Base-by-base conservation (phyloP, 768 basidiomycete species). In the Amanita jacksonii region DNA sequence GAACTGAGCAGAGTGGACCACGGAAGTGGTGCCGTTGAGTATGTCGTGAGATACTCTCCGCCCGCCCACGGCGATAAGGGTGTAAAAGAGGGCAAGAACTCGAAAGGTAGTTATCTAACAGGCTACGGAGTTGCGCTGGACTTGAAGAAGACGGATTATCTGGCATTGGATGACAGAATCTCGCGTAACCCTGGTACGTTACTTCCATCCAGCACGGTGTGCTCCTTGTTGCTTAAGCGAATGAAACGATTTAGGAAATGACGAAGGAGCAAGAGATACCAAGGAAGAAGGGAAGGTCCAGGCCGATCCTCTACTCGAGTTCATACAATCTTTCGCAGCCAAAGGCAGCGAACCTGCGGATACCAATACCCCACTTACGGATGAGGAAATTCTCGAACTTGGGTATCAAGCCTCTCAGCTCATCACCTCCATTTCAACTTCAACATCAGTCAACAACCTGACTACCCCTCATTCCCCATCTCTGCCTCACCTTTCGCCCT, bases 121-220 rank as follows among this genome's bases (percentile, higher is more conserved):
- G 94, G 94, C 4, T 99, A 90, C 53, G 96, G 96, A 3, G 93
- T 93, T 5, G 73, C 85, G 16, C 66, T 99, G 42, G 90, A 94
- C 52, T 62, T 99, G 53, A 99, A 99, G 70, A 96, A 93, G 66
- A 96, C 79, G 72, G 96, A 99, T 54, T 99, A 98, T 57, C 74
- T 97, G 9, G 91, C 84, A 3, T 65, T 97, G 6, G 96, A 99
- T 56, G 96, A 99, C 59, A 68, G 96, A 35, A 60, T 73, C 40
- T 55, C 65, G 3, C 61, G 58, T 33, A 39, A 48, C 38, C 50
- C 52, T 46, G 48, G 55, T 51, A 48, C 20, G 50, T 38, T 1
- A 30, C 19, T 31, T 37, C 32, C 28, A 4, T 38, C n/a, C n/a
- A n/a, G n/a, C 28, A 16, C 18, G 12, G 31, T 8, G 12, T 13